Conservation (phyloP, 768 basidiomycete species). For the Hygrocybe punicea region DNA sequence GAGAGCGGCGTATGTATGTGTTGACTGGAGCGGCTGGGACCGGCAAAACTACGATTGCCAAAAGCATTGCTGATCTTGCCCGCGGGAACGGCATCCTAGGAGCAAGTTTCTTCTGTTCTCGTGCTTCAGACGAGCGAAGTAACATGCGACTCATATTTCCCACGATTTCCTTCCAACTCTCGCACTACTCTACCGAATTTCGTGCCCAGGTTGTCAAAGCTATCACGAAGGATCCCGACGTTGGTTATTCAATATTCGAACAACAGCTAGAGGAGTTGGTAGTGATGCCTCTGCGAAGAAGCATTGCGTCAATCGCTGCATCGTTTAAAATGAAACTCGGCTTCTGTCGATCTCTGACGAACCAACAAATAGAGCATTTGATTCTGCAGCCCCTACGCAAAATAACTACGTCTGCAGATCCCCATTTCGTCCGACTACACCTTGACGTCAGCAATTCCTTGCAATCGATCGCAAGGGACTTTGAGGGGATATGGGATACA, state of each 20-base stretch:
- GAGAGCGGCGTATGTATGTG: constrained; percentile 20
- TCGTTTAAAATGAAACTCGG: too few relatives aligned
- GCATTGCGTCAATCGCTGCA: too few relatives aligned
- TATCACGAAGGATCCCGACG: constrained; percentile 19
- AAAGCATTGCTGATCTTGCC: constrained; percentile 17
- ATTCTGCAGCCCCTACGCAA: too few relatives aligned
- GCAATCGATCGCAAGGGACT: too few relatives aligned
- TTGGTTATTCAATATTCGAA: constrained; percentile 12
- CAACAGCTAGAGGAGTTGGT: constrained; percentile 24
- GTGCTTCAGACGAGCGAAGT: constrained; percentile 21
- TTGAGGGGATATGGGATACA: too few relatives aligned
- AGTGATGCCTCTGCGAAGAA: background rate
- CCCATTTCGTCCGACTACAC: too few relatives aligned
- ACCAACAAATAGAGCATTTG: too few relatives aligned
- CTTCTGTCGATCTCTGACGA: too few relatives aligned
- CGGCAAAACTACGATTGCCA: constrained; percentile 26
- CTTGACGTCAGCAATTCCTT: too few relatives aligned
- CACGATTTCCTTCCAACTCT: constrained; percentile 24
- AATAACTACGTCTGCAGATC: too few relatives aligned
- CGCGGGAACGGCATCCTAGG: constrained; percentile 16
- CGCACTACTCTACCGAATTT: constrained; percentile 12
- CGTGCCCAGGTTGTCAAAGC: constrained; percentile 15
- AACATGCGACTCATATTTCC: constrained; percentile 24
- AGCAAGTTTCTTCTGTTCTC: constrained; percentile 31
- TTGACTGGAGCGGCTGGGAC: constrained; percentile 24